phyloP scores from a whole-genome alignment of 345 rosid genomes.

The Eucalyptus tenuipes region DNA sequence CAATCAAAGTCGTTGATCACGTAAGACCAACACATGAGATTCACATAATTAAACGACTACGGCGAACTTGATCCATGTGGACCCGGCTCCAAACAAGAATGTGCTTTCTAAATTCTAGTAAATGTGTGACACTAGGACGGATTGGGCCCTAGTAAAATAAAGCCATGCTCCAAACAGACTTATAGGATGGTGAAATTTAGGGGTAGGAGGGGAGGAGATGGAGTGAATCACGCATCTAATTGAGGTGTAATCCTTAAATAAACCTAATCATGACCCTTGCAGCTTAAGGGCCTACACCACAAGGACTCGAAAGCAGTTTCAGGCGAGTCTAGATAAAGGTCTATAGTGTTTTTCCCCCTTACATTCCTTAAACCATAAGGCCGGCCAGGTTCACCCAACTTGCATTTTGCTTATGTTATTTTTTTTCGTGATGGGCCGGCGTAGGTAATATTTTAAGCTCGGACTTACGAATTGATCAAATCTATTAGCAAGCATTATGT shows the following conservation, averaged over 20 bases:
- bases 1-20: neutral
- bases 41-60: accelerated
- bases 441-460: neutral
- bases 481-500: neutral
- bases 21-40: accelerated
- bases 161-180: neutral
- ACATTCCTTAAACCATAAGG: neutral
- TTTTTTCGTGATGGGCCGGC: neutral
- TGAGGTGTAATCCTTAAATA: neutral
- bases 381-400: neutral
- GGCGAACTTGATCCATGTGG: neutral
- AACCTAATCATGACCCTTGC: neutral
- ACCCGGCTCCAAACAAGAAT: neutral
- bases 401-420: neutral
- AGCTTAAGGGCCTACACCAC: neutral
- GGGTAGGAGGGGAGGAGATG: neutral
- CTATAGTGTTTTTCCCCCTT: neutral
- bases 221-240: neutral
- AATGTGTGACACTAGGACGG: neutral
- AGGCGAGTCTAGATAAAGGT: neutral
- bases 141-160: neutral
- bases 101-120: neutral
- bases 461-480: too few species aligned
- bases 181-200: neutral
- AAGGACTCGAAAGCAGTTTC: neutral